Evolutionary conservation across 1,139 yeast genomes (phyloP).

Genomic region (Blastobotrys proliferans): DNA sequence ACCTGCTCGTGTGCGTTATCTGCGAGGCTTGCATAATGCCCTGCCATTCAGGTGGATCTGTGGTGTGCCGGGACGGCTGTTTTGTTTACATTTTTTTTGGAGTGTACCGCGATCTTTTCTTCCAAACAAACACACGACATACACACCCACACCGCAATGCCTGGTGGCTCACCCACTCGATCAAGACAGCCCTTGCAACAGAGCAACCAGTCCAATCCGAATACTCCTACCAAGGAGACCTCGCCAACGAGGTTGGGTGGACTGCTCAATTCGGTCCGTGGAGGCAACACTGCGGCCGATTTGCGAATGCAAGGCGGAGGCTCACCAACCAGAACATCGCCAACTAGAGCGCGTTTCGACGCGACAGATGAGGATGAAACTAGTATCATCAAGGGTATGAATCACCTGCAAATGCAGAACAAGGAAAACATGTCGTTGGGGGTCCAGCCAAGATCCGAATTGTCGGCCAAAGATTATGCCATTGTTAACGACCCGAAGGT

Average conservation of each 20-base stretch:
- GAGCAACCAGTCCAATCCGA: not conserved
- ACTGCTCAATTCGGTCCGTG: slow-evolving; percentile 17
- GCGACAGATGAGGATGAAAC: slow-evolving; percentile 23
- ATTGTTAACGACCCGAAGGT: slow-evolving; percentile 73
- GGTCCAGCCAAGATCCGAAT: slow-evolving; percentile 13
- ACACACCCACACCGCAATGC: slow-evolving; percentile 3
- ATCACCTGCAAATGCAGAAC: slow-evolving; percentile 21
- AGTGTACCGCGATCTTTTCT: too few relatives aligned
- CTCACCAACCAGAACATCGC: slow-evolving; percentile 7
- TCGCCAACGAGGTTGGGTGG: slow-evolving; percentile 19
- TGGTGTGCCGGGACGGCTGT: too few relatives aligned
- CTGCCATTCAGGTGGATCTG: too few relatives aligned
- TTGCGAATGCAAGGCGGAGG: slow-evolving; percentile 19
- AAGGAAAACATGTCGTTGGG: slow-evolving; percentile 20
- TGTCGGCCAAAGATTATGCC: slow-evolving; percentile 35
- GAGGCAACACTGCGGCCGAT: slow-evolving; percentile 16
- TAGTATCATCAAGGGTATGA: slow-evolving; percentile 24
- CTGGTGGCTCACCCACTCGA: slow-evolving; percentile 8
- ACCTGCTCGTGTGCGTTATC: too few relatives aligned
- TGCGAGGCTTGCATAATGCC: too few relatives aligned
- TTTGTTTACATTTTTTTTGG: too few relatives aligned
- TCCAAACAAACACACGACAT: too few relatives aligned
- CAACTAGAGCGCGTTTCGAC: slow-evolving; percentile 11
- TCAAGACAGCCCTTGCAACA: slow-evolving; percentile 6
- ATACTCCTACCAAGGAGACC: not conserved